Evolutionary conservation across 805 yeast genomes (phyloP), one percentile per base, ranked within the genome.

Genomic region (Spathaspora sp.): DNA sequence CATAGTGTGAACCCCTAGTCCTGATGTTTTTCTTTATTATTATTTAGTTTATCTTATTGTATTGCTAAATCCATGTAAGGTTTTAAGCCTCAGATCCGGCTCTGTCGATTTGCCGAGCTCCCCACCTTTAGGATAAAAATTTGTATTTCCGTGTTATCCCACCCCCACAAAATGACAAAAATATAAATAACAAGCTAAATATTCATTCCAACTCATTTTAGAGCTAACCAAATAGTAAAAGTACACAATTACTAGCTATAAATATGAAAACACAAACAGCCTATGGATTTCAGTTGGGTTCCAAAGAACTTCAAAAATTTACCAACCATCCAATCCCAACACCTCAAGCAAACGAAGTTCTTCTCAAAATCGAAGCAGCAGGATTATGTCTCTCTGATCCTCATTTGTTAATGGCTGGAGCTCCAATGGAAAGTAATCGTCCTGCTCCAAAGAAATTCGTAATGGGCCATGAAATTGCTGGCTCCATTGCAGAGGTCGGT

Each of bases 381-480:
- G 78, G 78, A 7, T 60, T 77, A 49, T 77, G 81, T 54, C 68
- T 66, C 50, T 69, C 76, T 35, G 81, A 77, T 55, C 63, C 72
- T 17, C 77, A 74, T 53, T 62, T 74, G 18, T 61, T 73, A 26
- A 28, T 23, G 9, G 26, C 55, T 47, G 49, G 62, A 55, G 3
- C 9, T 3, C 48, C 67, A 50, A 46, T 54, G n/a, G 57, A 52
- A 14, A 56, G 53, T 12, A 49, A 50, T 19, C 52, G 52, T 9
- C 72, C 73, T 1, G 38, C 38, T 2, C 26, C 32, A 1, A 39
- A 62, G 10, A 54, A 57, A 42, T 70, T 73, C 56, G 69, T 74
- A 11, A 72, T 74, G 77, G 78, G 78, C 42, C 78, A 74, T 56
- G 78, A 74, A 54, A 69, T 74, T 23, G 74, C 77, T 1, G 78